These are phyloP conservation scores for Plasmodium gonderi DNA, from an alignment of 169 alveolate genomes.

Conservation along the genomic window DNA sequence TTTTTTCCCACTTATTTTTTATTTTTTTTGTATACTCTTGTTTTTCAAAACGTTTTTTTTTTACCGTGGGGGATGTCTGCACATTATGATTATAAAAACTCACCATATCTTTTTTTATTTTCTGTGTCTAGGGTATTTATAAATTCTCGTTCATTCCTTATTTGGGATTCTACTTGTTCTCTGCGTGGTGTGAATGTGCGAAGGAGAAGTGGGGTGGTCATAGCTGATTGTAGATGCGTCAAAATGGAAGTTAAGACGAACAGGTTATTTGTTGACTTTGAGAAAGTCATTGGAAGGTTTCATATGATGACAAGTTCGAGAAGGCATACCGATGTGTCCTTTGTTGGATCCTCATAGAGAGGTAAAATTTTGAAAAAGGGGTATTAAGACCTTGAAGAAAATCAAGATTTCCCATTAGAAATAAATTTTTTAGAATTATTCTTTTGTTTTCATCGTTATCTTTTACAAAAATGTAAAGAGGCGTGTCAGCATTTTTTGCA, in stretches of 20 bases:
- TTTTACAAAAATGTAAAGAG: conserved; percentile 48
- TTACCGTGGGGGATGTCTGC: too few relatives aligned
- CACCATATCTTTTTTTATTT: conserved; percentile 38
- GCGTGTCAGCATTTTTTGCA: conserved; percentile 2
- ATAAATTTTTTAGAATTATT: conserved; percentile 3
- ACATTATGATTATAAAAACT: not conserved
- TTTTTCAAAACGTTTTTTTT: too few relatives aligned
- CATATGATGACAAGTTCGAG: not conserved
- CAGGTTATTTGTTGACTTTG: too few relatives aligned
- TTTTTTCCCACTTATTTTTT: too few relatives aligned
- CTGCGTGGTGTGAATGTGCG: not conserved
- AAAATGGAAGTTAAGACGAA: too few relatives aligned
- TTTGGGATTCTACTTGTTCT: conserved; percentile 3
- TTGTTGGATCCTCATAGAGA: not conserved
- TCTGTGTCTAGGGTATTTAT: conserved; percentile 4
- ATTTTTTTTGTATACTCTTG: too few relatives aligned
- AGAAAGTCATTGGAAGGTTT: too few relatives aligned
- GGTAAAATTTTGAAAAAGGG: conserved; percentile 51
- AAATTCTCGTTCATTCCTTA: conserved; percentile 21
- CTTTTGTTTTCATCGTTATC: conserved; percentile 55
- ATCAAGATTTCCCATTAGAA: conserved; percentile 23
- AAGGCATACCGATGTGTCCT: not conserved
- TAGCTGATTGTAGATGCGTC: not conserved
- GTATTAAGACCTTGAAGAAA: conserved; percentile 51
- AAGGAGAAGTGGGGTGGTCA: not conserved